Conservation (phyloP, 2,329 filamentous ascomycete species). For the Sphaerulina musiva region DNA sequence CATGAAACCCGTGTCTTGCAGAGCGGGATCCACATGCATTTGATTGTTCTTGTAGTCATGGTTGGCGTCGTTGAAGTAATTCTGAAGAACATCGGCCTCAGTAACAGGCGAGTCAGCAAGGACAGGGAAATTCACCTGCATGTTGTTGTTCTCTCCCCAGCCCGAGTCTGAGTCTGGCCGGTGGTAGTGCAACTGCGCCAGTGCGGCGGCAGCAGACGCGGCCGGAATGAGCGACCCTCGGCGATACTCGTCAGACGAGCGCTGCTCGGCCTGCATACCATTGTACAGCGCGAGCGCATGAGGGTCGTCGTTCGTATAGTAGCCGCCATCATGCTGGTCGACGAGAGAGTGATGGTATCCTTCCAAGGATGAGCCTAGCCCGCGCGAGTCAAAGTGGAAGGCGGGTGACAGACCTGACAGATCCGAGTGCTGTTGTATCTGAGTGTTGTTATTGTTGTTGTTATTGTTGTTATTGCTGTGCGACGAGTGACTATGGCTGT, state of each 20-base stretch:
- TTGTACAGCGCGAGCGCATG: constrained; percentile 54
- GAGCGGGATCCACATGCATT: constrained; percentile 34
- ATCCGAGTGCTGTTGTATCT: constrained; percentile 30
- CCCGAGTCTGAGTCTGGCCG: constrained; percentile 67
- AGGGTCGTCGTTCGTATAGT: constrained; percentile 49
- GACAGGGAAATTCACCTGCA: constrained; percentile 34
- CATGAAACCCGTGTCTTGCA: constrained; percentile 56
- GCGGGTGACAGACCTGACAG: constrained; percentile 35
- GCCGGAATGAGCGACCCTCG: constrained; percentile 59
- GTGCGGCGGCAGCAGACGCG: constrained; percentile 73
- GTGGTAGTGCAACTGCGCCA: constrained; percentile 78
- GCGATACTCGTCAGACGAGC: constrained; percentile 62
- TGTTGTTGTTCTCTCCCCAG: constrained; percentile 50
- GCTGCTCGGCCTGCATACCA: constrained; percentile 46
- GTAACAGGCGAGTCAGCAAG: constrained; percentile 30
- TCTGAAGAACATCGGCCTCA: constrained; percentile 36
- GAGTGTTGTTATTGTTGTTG: constrained; percentile 10
- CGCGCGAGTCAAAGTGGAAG: constrained; percentile 31
- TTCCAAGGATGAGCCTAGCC: constrained; percentile 34
- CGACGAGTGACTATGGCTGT: constrained; percentile 14
- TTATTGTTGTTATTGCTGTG: background rate
- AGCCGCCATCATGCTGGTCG: constrained; percentile 40
- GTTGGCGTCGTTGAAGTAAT: constrained; percentile 34
- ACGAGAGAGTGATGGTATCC: constrained; percentile 27
- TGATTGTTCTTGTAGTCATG: constrained; percentile 28